These are phyloP conservation scores for Rhododendron simsii DNA, from an alignment of 148 eudicot genomes.

Conservation along the genomic window DNA sequence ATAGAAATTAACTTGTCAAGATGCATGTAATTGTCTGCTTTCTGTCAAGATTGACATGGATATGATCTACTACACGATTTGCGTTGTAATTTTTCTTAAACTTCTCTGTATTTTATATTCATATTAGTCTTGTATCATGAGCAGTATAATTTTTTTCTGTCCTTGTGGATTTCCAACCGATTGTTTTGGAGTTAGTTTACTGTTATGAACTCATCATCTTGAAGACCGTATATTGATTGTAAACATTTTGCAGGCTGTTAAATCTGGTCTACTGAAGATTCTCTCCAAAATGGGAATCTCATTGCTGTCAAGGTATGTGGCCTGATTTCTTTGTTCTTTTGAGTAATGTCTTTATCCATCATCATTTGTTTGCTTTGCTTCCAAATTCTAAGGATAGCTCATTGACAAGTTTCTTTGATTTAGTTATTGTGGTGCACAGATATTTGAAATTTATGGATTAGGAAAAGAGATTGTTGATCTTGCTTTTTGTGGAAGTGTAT, in stretches of 20 bases:
- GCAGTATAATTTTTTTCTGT: background rate
- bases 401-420: constrained; percentile 16
- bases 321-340: constrained; percentile 11
- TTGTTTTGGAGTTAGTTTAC: background rate
- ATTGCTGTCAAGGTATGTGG: constrained; percentile 83
- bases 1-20: background rate
- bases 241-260: constrained; percentile 59
- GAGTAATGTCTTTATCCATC: constrained; percentile 1
- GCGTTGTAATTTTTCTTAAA: background rate
- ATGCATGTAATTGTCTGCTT: background rate
- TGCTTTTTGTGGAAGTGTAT: constrained; percentile 88
- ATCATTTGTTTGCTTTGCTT: background rate
- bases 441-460: constrained; percentile 94
- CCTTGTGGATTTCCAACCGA: background rate
- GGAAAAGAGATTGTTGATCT: constrained; percentile 83
- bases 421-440: constrained; percentile 99
- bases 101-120: background rate
- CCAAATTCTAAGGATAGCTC: background rate
- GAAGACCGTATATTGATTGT: background rate
- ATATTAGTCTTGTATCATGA: background rate
- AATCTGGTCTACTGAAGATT: constrained; percentile 81
- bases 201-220: background rate
- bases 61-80: background rate
- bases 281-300: constrained; percentile 99
- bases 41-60: background rate